Evolutionary conservation across 2,329 filamentous ascomycete species (phyloP), one percentile per base, ranked within the genome.

Genomic region (Drechslera avenae): DNA sequence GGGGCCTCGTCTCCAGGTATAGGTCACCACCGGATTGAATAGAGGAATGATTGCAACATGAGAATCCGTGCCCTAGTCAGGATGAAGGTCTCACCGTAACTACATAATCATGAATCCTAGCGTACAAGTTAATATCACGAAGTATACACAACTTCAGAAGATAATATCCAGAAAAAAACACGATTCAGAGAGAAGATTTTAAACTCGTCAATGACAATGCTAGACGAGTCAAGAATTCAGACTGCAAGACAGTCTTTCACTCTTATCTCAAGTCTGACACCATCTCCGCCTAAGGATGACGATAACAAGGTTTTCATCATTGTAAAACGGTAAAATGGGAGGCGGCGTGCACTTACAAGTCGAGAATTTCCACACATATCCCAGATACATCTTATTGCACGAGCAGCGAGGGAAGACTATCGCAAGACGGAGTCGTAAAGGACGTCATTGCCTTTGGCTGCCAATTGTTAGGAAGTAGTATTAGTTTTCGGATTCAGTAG

Each of bases 281-380:
- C 42, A 52, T 64, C 66, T 95, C 86, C 83, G 91, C 81, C 90
- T 95, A 95, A 95, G 91, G 91, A 96, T 95, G 91, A 95, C 90
- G 88, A 91, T 92, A 91, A 82, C 78, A 83, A 77, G 75, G 74
- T 80, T 91, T 86, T 94, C 91, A 93, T 95, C 91, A 93, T 88
- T 68, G 56, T 52, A 60, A 28, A 21, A 28, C 30, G 48, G 33
- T 37, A 19, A 17, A 30, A 34, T 40, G 50, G 33, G 44, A 37
- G 42, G 17, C 33, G 42, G 30, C 18, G 34, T 7, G 8, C 16
- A 59, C 58, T 39, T 55, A 65, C 60, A 28, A 12, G 3, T 32
- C 14, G 10, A 18, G 16, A 12, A 23, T 19, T 12, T 35, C 8
- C 8, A 17, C 16, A 10, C 6, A 6, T 31, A 17, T 33, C 10